Conservation (phyloP, 2,329 filamentous ascomycete species). For the Teratosphaeria gauchensis region DNA sequence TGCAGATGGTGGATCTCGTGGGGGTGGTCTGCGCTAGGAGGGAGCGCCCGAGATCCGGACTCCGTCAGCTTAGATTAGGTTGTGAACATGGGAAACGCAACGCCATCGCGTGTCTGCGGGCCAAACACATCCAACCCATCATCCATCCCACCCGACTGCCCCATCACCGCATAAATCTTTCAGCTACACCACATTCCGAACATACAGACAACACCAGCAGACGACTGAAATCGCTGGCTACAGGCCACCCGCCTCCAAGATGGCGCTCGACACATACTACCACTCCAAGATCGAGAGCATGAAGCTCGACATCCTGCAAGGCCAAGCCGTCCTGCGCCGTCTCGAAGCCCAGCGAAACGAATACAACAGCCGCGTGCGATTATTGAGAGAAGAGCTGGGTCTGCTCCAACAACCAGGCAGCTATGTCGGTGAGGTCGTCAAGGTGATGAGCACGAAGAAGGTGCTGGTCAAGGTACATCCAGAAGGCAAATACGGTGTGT, state of each 20-base stretch:
- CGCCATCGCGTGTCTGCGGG: too few relatives aligned
- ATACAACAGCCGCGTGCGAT: slow-evolving; percentile 94
- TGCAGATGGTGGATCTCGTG: neutral
- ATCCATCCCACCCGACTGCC: too few relatives aligned
- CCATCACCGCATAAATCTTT: too few relatives aligned
- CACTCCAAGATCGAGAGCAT: slow-evolving; percentile 99
- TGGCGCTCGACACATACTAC: slow-evolving; percentile 99
- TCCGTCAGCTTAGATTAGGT: neutral
- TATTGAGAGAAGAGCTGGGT: slow-evolving; percentile 90
- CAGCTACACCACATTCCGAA: neutral
- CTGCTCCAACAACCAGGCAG: slow-evolving; percentile 94
- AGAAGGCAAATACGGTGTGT: slow-evolving; percentile 95
- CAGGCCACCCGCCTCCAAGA: slow-evolving; percentile 39
- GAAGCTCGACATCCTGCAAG: slow-evolving; percentile 99
- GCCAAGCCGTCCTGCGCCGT: slow-evolving; percentile 86
- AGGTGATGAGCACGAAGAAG: slow-evolving; percentile 99
- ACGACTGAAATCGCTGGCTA: too few relatives aligned
- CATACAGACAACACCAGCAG: neutral
- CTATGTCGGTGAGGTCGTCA: slow-evolving; percentile 98
- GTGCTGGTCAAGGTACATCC: slow-evolving; percentile 98
- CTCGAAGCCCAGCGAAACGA: slow-evolving; percentile 97
- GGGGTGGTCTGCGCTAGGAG: neutral
- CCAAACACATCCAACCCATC: too few relatives aligned
- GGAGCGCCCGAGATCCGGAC: neutral
- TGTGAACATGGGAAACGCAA: too few relatives aligned